Percentiles rank a stretch among this genome's conserved stretches.
phyloP scores from a whole-genome alignment of 2,329 filamentous ascomycete genomes.

The Pestalotiopsis sp. region DNA sequence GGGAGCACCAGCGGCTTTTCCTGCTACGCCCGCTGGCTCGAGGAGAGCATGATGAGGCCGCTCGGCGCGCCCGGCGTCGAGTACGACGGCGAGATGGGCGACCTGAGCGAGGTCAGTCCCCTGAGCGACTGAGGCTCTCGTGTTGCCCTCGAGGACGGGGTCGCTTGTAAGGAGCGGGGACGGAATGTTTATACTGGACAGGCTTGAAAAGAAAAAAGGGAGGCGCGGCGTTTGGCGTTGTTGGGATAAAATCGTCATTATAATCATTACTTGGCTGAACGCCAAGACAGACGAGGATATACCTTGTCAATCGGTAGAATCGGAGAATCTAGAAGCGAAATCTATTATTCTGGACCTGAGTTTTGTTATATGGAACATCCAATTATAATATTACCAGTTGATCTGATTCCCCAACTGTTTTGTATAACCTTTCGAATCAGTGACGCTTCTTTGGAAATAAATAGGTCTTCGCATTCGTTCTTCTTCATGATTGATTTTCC shows the following conservation, averaged over 20 bases:
- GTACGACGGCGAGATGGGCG: background rate
- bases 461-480: background rate
- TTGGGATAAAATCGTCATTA: background rate
- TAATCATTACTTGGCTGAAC: background rate
- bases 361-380: no score
- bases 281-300: background rate
- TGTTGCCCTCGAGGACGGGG: background rate
- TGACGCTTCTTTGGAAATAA: no score
- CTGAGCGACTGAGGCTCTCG: background rate
- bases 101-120: background rate
- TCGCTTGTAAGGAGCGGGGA: no score
- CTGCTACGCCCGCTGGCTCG: slow-evolving; percentile 45
- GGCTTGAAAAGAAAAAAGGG: background rate
- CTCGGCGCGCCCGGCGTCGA: background rate
- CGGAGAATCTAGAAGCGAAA: no score
- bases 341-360: no score
- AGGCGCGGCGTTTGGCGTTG: background rate
- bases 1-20: slow-evolving; percentile 44
- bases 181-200: background rate
- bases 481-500: background rate
- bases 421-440: no score
- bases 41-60: slow-evolving; percentile 15
- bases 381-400: no score
- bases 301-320: no score
- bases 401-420: no score